These are phyloP conservation scores for Claviceps sp. DNA, from an alignment of 2,329 filamentous ascomycete genomes.

Conservation along the genomic window DNA sequence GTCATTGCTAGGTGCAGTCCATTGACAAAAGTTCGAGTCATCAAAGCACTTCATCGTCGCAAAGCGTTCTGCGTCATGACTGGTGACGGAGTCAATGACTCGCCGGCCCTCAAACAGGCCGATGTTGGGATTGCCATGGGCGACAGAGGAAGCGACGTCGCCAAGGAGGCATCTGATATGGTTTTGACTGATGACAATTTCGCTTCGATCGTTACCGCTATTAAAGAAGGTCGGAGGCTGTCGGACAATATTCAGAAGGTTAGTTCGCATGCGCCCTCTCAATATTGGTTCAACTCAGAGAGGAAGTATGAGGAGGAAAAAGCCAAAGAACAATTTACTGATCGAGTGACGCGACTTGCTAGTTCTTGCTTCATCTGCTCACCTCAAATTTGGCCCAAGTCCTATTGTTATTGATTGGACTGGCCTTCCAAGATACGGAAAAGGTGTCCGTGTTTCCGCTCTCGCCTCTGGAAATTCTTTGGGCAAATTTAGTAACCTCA, in stretches of 20 bases:
- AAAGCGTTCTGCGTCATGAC: conserved; percentile 61
- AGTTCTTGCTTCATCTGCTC: conserved; percentile 52
- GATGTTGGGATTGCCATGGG: conserved; percentile 71
- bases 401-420: conserved; percentile 51
- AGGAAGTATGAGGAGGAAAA: not conserved
- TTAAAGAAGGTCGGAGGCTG: conserved; percentile 55
- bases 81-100: conserved; percentile 64
- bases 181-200: conserved; percentile 84
- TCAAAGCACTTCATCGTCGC: conserved; percentile 58
- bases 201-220: conserved; percentile 62
- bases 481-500: conserved; percentile 64
- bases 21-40: conserved; percentile 61
- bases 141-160: conserved; percentile 55
- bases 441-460: conserved; percentile 54
- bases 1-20: conserved; percentile 60
- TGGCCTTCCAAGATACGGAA: conserved; percentile 50
- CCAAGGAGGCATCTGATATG: conserved; percentile 76
- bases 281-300: not conserved
- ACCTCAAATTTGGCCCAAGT: conserved; percentile 61
- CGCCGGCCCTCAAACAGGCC: conserved; percentile 56
- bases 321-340: not conserved
- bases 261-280: conserved; percentile 1
- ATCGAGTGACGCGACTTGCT: not conserved
- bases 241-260: conserved; percentile 68
- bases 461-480: conserved; percentile 60